These are phyloP conservation scores for Neurospora pannonica DNA, from an alignment of 495 filamentous ascomycete species.

Conservation along the genomic window DNA sequence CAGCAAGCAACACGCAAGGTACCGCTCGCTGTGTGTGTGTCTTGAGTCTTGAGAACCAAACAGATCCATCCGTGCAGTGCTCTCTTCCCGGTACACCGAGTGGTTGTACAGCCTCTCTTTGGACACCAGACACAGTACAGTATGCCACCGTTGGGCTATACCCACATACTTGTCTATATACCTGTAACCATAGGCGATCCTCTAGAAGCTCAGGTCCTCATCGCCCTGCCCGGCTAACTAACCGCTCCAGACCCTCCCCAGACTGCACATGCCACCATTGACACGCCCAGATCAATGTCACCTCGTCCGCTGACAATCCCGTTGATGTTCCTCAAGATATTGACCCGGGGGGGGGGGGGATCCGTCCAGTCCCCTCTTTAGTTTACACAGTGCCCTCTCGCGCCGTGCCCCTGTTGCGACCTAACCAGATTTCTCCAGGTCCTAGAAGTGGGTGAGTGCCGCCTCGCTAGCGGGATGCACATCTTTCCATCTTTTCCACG, in stretches of 20 bases:
- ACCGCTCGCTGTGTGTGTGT: background rate
- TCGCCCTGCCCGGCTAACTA: background rate
- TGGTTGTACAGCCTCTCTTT: background rate
- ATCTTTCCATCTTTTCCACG: slow-evolving; percentile 18
- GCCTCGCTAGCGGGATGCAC: slow-evolving; percentile 18
- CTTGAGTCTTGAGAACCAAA: background rate
- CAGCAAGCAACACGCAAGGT: background rate
- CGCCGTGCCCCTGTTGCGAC: background rate
- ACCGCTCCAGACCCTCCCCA: background rate
- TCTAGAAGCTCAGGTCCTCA: background rate
- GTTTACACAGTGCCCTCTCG: background rate
- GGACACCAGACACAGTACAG: background rate
- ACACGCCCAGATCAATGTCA: slow-evolving; percentile 18
- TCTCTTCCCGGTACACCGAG: background rate
- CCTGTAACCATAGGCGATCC: background rate
- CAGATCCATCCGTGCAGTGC: background rate
- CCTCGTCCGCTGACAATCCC: background rate
- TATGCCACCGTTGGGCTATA: background rate
- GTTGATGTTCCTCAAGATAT: slow-evolving; percentile 14
- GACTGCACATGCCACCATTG: slow-evolving; percentile 14
- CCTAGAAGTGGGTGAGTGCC: slow-evolving; percentile 4
- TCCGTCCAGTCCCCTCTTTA: slow-evolving; percentile 9
- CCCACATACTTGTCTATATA: background rate
- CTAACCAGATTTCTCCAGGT: background rate
- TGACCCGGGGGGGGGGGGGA: slow-evolving; percentile 17